A percentile compares a stretch with the other conserved stretches of the same genome.
Evolutionary conservation across 192 early-diverging fungal species (phyloP).

Genomic region (Backusella tarrabulga): DNA sequence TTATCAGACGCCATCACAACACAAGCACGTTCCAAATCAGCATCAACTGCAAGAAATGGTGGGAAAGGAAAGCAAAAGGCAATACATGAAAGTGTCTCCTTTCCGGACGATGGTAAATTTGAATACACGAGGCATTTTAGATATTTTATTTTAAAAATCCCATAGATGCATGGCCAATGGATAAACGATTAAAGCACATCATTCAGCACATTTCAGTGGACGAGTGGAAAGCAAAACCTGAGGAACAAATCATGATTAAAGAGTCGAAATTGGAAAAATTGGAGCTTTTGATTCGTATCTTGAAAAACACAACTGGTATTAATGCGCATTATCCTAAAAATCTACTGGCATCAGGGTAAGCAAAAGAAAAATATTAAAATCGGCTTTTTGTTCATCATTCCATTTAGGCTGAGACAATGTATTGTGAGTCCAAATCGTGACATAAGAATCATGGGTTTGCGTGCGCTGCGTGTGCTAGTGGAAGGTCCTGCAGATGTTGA

Average conservation of each 20-base stretch:
- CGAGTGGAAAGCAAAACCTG: constrained; percentile 23
- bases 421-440: constrained; percentile 51
- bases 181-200: constrained; percentile 16
- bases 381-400: background rate
- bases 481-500: constrained; percentile 39
- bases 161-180: constrained; percentile 29
- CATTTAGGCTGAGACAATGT: constrained; percentile 44
- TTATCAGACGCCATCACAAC: constrained; percentile 74
- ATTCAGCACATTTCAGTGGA: constrained; percentile 15
- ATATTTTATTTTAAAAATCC: background rate
- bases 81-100: constrained; percentile 29
- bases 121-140: background rate
- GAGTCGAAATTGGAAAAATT: constrained; percentile 33
- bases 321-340: constrained; percentile 28
- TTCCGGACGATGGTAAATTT: constrained; percentile 30
- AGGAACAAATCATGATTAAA: background rate
- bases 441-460: constrained; percentile 59
- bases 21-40: constrained; percentile 14
- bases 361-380: background rate
- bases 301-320: constrained; percentile 32
- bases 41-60: constrained; percentile 15
- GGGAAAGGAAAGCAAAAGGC: constrained; percentile 24
- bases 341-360: constrained; percentile 24
- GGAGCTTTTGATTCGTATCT: constrained; percentile 28
- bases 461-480: constrained; percentile 61